Base-by-base conservation (phyloP, 192 early-diverging fungal species). In the Umbelopsis isabellina region DNA sequence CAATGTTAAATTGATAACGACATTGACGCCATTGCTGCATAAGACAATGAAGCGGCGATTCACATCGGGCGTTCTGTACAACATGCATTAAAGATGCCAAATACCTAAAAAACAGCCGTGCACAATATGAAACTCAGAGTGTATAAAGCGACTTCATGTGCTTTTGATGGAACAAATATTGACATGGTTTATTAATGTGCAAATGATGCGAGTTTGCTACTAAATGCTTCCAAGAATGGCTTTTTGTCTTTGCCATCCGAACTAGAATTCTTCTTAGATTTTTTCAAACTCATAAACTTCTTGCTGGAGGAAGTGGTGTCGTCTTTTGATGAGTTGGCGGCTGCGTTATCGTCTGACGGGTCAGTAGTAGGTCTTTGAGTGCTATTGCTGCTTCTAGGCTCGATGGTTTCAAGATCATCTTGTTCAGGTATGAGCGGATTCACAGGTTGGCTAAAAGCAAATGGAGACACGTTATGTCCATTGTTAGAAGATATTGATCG, bases 281-380 rank as follows among this genome's bases (percentile, higher is more conserved):
- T 61, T n/a, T 61, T 61, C 30, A 61, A 35, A 18, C 55, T 61
- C 55, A 61, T 61, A 33, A 61, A 61, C 55, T 61, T 61, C 30
- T 61, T 61, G 13, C 27, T n/a, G 5, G 55, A 52, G 21, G 49
- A 50, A 20, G 49, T 15, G 18, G 23, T 4, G 27, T 61, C 55
- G 2, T 61, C 55, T 7, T 61, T 41, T 41, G 37, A 41, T 41
- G 37, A 41, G 37, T 10, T 61, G 55, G 2, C 30, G 0, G 30
- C 27, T 3, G 55, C 21, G 10, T 8, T 25, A 2, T 61, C 55
- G 12, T 61, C 55, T 0, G 55, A 18, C 0, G 11, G 55, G 30
- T 61, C 55, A 18, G 12, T 8, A 22, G 18, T 61, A 16, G 55
- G 55, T 12, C 55, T 23, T 0, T 35, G 30, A 0, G 55, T 61